phyloP scores from a whole-genome alignment of 169 alveolate genomes.

The Cryptosporidium viatorum region DNA sequence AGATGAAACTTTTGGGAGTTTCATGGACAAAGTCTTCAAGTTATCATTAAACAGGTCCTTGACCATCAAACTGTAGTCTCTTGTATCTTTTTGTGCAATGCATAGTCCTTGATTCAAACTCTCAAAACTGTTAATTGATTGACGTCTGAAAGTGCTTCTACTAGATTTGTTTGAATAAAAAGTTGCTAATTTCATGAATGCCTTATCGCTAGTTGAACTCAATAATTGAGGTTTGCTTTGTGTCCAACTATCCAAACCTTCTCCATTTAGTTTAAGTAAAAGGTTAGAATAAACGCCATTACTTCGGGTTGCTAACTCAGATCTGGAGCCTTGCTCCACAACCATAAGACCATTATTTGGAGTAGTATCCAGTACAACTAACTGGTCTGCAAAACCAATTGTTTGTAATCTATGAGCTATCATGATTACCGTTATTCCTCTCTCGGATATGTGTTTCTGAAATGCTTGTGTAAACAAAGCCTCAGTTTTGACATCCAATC shows the following conservation, averaged over 20 bases:
- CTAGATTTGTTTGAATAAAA: slow-evolving; percentile 2
- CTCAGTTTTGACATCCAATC: slow-evolving; percentile 86
- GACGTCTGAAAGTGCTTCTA: not conserved
- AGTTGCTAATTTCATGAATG: slow-evolving; percentile 21
- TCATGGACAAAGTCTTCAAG: slow-evolving; percentile 12
- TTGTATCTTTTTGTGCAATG: slow-evolving; percentile 40
- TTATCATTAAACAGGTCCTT: slow-evolving; percentile 40
- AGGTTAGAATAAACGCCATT: slow-evolving; percentile 76
- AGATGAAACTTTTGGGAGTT: slow-evolving; percentile 38
- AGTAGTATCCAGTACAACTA: slow-evolving; percentile 63
- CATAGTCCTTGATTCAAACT: not conserved
- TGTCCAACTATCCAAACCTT: too few relatives aligned
- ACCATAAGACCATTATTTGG: slow-evolving; percentile 73
- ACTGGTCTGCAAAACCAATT: slow-evolving; percentile 77
- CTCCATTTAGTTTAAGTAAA: not conserved
- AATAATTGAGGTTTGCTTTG: not conserved
- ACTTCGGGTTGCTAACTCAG: slow-evolving; percentile 36
- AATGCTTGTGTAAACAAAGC: slow-evolving; percentile 17
- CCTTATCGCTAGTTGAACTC: not conserved
- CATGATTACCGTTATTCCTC: slow-evolving; percentile 78
- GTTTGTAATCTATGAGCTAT: slow-evolving; percentile 85
- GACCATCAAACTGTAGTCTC: slow-evolving; percentile 31
- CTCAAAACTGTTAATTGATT: slow-evolving; percentile 8
- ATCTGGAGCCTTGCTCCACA: slow-evolving; percentile 78
- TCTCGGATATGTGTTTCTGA: slow-evolving; percentile 61